These are phyloP conservation scores for Trichoderma erinaceum DNA, from an alignment of 495 filamentous ascomycete genomes.

Conservation along the genomic window DNA sequence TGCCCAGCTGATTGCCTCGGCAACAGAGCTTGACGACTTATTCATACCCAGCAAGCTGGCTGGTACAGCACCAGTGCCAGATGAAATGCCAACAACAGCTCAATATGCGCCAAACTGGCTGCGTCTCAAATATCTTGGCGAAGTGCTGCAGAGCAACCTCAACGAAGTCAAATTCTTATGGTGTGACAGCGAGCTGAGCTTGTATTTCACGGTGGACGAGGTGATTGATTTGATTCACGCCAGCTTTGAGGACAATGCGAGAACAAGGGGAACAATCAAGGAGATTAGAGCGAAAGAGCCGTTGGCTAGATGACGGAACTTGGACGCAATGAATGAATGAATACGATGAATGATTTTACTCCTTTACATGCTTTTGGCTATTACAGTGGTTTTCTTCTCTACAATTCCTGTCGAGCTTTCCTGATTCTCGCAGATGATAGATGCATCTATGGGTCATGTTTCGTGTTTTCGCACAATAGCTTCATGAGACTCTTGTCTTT, in stretches of 20 bases:
- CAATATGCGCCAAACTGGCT: constrained; percentile 82
- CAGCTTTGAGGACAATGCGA: constrained; percentile 82
- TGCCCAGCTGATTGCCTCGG: constrained; percentile 59
- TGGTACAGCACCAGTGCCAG: constrained; percentile 22
- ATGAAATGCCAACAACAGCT: constrained; percentile 58
- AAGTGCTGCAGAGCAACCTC: constrained; percentile 84
- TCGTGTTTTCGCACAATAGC: background rate
- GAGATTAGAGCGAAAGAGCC: constrained; percentile 58
- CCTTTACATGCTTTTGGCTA: background rate
- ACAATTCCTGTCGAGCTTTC: background rate
- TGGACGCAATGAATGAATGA: background rate
- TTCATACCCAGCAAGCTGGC: constrained; percentile 54
- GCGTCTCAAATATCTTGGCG: constrained; percentile 79
- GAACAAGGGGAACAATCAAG: constrained; percentile 66
- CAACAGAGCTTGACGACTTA: constrained; percentile 67
- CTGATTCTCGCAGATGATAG: no score
- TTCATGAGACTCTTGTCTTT: background rate
- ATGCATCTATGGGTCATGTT: no score
- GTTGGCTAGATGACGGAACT: background rate
- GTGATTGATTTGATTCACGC: constrained; percentile 81
- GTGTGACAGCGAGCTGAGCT: constrained; percentile 73
- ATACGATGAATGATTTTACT: background rate
- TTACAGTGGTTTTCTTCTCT: background rate
- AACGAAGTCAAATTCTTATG: constrained; percentile 85
- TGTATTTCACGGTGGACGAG: constrained; percentile 79